These are phyloP conservation scores for Wallacemonas sp. DNA, from an alignment of 208 protist species.

Conservation along the genomic window DNA sequence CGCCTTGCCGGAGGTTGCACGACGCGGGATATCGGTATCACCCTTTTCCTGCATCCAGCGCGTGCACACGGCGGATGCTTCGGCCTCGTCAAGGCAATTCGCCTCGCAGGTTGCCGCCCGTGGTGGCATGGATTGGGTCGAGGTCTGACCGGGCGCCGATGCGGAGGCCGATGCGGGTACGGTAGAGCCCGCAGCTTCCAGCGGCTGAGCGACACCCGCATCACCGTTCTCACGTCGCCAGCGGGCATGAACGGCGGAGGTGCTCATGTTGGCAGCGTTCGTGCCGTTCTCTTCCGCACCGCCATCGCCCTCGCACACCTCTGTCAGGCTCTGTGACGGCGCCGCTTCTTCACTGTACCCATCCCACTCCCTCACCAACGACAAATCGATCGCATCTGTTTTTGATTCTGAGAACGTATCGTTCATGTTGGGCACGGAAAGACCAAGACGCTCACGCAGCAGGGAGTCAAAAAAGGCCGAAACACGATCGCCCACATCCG, in stretches of 20 bases:
- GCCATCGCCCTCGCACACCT: too few species aligned
- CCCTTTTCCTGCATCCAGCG: not conserved
- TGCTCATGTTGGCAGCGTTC: not conserved
- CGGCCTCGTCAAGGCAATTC: not conserved
- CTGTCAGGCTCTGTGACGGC: too few species aligned
- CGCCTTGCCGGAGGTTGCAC: too few species aligned
- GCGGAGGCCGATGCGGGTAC: too few species aligned
- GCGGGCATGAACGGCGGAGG: not conserved
- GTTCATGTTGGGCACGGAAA: conserved; percentile 66
- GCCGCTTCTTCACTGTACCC: not conserved
- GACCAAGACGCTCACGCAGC: conserved; percentile 64
- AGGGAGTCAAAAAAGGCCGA: conserved; percentile 89
- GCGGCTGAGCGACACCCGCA: not conserved
- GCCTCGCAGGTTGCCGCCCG: too few species aligned
- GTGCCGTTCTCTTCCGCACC: too few species aligned
- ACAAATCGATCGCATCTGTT: conserved; percentile 14
- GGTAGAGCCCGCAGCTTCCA: not conserved
- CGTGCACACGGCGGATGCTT: not conserved
- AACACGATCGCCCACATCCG: conserved; percentile 91
- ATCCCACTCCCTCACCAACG: conserved; percentile 19
- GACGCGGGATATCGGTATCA: not conserved
- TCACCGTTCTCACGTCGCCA: not conserved
- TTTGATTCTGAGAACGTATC: conserved; percentile 9
- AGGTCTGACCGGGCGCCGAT: too few species aligned
- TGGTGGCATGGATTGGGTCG: too few species aligned